Conservation (phyloP, 164 flowering plant species). For the Protea cynaroides region DNA sequence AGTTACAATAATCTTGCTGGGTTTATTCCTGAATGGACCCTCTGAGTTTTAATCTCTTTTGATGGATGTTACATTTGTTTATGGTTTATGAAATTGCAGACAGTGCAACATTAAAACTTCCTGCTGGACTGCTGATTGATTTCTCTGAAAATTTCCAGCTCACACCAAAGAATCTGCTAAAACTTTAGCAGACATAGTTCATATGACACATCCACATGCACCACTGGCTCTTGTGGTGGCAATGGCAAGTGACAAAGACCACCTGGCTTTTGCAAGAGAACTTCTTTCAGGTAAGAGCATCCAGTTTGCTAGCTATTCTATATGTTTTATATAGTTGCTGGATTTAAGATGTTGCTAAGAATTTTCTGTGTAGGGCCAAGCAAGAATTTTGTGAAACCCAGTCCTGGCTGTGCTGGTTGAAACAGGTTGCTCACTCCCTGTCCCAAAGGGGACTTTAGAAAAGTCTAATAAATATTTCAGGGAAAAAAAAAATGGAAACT, state of each 20-base stretch:
- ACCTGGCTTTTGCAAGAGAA: constrained; percentile 71
- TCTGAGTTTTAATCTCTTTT: background rate
- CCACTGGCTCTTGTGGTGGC: constrained; percentile 74
- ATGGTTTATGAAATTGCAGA: too few species aligned
- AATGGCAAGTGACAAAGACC: constrained; percentile 96
- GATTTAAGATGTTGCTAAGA: too few species aligned
- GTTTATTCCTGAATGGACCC: too few species aligned
- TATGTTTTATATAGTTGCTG: background rate
- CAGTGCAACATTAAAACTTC: too few species aligned
- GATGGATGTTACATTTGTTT: background rate
- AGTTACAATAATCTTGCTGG: too few species aligned
- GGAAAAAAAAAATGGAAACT: too few species aligned
- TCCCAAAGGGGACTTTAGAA: too few species aligned
- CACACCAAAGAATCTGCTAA: constrained; percentile 91
- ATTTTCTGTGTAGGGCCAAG: too few species aligned
- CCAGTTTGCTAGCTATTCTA: background rate
- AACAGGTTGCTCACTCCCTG: too few species aligned
- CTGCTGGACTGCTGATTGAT: background rate
- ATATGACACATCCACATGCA: constrained; percentile 43
- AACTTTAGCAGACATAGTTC: constrained; percentile 51
- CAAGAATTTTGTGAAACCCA: too few species aligned
- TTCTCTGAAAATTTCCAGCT: constrained; percentile 37
- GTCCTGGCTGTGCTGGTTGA: too few species aligned
- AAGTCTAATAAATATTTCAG: too few species aligned
- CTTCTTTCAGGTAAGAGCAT: constrained; percentile 51